Base-by-base conservation (phyloP, 306 rosid species). In the Gastrolobium bilobum region DNA sequence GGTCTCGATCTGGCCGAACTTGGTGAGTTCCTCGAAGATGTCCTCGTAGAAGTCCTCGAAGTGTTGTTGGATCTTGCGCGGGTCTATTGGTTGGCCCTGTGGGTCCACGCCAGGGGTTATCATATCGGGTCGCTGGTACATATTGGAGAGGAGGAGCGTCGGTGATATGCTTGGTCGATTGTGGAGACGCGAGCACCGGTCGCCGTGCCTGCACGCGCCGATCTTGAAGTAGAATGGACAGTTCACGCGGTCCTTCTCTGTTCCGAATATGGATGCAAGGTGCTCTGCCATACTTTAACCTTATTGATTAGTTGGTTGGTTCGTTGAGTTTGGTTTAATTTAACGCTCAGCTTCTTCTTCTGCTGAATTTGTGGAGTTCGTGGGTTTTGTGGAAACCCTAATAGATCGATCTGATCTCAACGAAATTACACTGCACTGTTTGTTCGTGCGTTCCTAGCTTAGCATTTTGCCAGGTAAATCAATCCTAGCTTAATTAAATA, bases 191-290 rank as follows among this genome's bases (percentile, higher is more conserved):
- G 95, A 87, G 64, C 95, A 92, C 3, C 95, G 82, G 56, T 92
- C 97, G 1, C 95, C 95, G 47, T 92, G 97, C 3, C 97, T 77
- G 33, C 97, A 92, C 4, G 97, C 95, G 37, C 97, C 97, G 61
- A 92, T 90, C 86, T 92, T 92, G 84, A 90, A 92, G 86, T 90
- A 92, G 89, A 92, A 92, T 1, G 97, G 93, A 54, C 97, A 90
- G 58, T 92, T 92, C 29, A 90, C 97, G 7, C 97, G 68, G 82
- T 90, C 97, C 83, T 90, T 92, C 84, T 92, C 95, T 9, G 92
- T 90, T 4, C 97, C 97, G 47, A 90, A 90, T 0, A 89, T 92
- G 2, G 97, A 92, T 1, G 95, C 97, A 15, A 92, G 70, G 66
- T 92, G 95, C 77, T 92, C 93, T 44, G 94, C 97, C 97, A 92